phyloP scores from a whole-genome alignment of 73 alveolate genomes.

The Paramecium caudatum region DNA sequence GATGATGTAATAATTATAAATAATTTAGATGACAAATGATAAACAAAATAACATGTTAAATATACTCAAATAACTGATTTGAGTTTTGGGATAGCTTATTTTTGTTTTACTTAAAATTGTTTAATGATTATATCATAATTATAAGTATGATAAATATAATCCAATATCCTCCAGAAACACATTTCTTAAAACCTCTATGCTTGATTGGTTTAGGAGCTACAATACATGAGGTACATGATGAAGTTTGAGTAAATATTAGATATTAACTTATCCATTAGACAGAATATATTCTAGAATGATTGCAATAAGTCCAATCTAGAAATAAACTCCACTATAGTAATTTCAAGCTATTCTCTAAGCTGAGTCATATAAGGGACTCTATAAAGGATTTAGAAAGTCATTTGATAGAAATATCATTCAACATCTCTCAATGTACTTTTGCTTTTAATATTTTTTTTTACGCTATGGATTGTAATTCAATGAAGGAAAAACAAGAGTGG shows the following conservation, averaged over 20 bases:
- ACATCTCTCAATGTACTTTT: slow-evolving; percentile 23
- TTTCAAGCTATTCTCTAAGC: background rate
- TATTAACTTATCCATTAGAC: slow-evolving; percentile 37
- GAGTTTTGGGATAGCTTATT: background rate
- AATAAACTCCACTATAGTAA: background rate
- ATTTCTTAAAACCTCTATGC: background rate
- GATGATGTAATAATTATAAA: slow-evolving; percentile 47
- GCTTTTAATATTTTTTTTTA: slow-evolving; percentile 16
- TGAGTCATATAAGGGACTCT: slow-evolving; percentile 16
- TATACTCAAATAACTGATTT: background rate
- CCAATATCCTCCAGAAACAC: background rate
- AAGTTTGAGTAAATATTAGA: slow-evolving; percentile 9
- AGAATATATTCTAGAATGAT: slow-evolving; percentile 25
- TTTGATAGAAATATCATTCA: slow-evolving; percentile 31
- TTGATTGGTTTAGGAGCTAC: background rate
- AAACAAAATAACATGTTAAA: background rate
- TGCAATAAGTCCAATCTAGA: slow-evolving; percentile 38
- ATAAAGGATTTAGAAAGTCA: slow-evolving; percentile 43
- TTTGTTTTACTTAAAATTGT: background rate
- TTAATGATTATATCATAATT: background rate
- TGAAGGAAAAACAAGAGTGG: background rate
- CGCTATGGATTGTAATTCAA: slow-evolving; percentile 38
- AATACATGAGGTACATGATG: background rate
- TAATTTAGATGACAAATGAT: no score
- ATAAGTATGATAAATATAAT: background rate